Evolutionary conservation across 2,329 filamentous ascomycete species (phyloP), one percentile per base, ranked within the genome.

Genomic region (Sporothrix mexicana): DNA sequence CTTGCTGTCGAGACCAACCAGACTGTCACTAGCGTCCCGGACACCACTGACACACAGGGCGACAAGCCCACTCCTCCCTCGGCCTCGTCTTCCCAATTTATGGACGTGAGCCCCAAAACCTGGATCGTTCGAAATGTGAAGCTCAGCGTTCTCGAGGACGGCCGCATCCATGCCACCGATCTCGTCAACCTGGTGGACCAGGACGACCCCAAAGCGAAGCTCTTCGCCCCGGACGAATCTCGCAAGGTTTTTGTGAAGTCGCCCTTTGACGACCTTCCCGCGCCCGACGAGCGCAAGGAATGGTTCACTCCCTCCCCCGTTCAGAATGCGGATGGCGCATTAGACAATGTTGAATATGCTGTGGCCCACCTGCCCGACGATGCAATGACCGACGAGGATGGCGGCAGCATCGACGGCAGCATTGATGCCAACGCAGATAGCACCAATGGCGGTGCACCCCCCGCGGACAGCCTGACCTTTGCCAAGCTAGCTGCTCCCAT

Each of bases 71-170:
- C 30, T 7, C 30, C 30, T 36, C 30, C 30, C 30, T 36, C 30
- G 30, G 30, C 30, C 5, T 36, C 30, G 30, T 36, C 30, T 7
- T 36, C 30, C 30, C 5, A 36, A 36, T 36, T 36, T 7, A 36
- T 36, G 30, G 30, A 36, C n/a, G 51, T 12, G 17, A 43, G 17
- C 67, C 67, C 68, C 57, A 64, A 64, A 9, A 25, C 25, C 25
- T 71, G 69, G 69, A 36, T 53, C n/a, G 36, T 71, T 7, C 6
- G 17, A 15, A 20, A 17, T 6, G 69, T 45, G 30, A 12, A 69
- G 10, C 13, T 13, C 8, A 8, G 2, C 1, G 7, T 10, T 2
- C 20, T 49, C 10, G 8, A 2, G 17, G 55, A 71, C 30, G 57
- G 69, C 23, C 43, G 57, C 1, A 17, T 30, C 1, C 8, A 17